Base-by-base conservation (phyloP, 176 grass and related monocot genomes). In the Olyra latifolia region DNA sequence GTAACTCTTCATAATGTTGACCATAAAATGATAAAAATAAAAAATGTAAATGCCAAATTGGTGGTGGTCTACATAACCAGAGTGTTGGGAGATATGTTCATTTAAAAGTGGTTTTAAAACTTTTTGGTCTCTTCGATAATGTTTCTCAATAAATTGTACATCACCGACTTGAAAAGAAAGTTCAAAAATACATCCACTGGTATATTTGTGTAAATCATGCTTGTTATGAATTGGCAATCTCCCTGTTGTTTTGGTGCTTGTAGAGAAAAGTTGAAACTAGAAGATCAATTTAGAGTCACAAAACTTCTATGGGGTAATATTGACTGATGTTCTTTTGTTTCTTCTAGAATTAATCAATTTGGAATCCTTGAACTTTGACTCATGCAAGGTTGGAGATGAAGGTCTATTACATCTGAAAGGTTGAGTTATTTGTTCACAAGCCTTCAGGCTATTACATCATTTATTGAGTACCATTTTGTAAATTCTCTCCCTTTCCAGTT, bases 311-410 rank as follows among this genome's bases (percentile, higher is more conserved):
- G 19, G 27, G 24, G 43, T 79, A 79, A 77, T 65, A 17, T 10
- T 74, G 17, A 66, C 19, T 67, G 55, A n/a, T 58, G 10, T 50
- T 74, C 7, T 24, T 85, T 68, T 80, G 3, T 80, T 71, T 12
- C 48, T 74, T 87, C 44, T 81, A 98, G 96, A 83, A 30, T 87
- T 93, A 71, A 88, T 84, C 17, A 93, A 82, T 88, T 88, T 98
- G 84, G 96, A 98, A 78, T 95, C 83, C 79, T 75, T 98, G 29
- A 95, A 95, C 74, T 91, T 98, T 78, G 96, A 98, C 86, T 95
- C 96, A 49, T 98, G 96, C 86, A 98, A 89, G 81, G 78, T 95
- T 78, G 83, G 88, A n/a, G 92, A 91, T 70, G 81, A 91, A 84
- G 96, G 96, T 52, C 69, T 98, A 72, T 49, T 82, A 62, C 81